Percentiles rank a stretch among this genome's conserved stretches.
phyloP scores from a whole-genome alignment of 257 asterid species.

The Solanum boliviense region DNA sequence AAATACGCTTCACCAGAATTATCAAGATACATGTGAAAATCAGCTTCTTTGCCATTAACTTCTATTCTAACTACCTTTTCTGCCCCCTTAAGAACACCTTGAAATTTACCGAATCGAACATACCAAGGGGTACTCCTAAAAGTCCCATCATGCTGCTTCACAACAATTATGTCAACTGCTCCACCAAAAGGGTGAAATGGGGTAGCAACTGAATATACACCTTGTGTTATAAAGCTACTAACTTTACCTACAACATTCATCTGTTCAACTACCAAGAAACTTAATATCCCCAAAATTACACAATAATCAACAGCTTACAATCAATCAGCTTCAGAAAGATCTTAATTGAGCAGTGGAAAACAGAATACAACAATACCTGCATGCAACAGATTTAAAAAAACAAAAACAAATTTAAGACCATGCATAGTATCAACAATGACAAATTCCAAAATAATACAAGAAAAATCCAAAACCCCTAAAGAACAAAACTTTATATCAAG shows the following conservation, averaged over 20 bases:
- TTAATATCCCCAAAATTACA: constrained; percentile 10
- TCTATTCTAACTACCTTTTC: constrained; percentile 74
- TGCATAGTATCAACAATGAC: not conserved
- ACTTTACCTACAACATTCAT: constrained; percentile 86
- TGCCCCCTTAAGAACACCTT: constrained; percentile 82
- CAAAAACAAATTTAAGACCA: not conserved
- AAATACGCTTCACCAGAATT: constrained; percentile 90
- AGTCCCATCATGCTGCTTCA: constrained; percentile 71
- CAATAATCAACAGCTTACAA: not conserved
- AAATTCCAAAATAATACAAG: constrained; percentile 8
- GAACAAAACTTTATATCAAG: constrained; percentile 12
- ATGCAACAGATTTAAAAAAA: constrained; percentile 20
- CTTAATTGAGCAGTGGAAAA: constrained; percentile 1
- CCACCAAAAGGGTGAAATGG: constrained; percentile 98
- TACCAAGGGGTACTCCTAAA: constrained; percentile 90
- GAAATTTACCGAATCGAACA: constrained; percentile 86
- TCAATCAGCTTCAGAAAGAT: not conserved
- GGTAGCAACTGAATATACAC: constrained; percentile 83
- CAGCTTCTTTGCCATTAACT: constrained; percentile 73
- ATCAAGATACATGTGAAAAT: constrained; percentile 79
- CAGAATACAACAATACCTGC: constrained; percentile 26
- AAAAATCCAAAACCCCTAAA: constrained; percentile 22
- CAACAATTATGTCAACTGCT: constrained; percentile 85
- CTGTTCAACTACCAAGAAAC: constrained; percentile 19
- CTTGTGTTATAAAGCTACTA: constrained; percentile 61